Percentiles rank a stretch among this genome's conserved stretches.
phyloP scores from a whole-genome alignment of 2,329 filamentous ascomycete genomes.

The Penicillium brevicompactum region DNA sequence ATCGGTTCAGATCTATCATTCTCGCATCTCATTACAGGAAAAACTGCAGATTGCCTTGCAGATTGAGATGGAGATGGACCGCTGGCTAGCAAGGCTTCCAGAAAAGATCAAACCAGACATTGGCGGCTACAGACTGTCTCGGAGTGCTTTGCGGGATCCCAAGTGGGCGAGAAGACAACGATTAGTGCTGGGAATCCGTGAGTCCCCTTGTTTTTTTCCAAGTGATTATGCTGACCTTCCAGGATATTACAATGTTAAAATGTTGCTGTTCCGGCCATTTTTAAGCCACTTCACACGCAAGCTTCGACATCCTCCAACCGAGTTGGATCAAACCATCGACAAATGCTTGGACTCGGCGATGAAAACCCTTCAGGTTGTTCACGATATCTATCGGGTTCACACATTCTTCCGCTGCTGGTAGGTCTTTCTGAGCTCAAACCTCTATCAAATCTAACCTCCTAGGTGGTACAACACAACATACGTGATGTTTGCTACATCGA shows the following conservation, averaged over 20 bases:
- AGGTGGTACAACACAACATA: constrained; percentile 50
- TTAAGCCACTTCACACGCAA: constrained; percentile 35
- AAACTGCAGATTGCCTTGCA: constrained; percentile 38
- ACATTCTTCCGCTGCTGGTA: constrained; percentile 48
- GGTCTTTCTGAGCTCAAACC: not conserved
- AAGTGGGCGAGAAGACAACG: constrained; percentile 42
- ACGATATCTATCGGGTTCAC: constrained; percentile 42
- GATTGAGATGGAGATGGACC: constrained; percentile 40
- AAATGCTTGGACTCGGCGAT: constrained; percentile 45
- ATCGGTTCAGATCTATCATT: constrained; percentile 45
- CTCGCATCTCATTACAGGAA: constrained; percentile 35
- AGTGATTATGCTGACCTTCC: not conserved
- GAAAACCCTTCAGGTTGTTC: constrained; percentile 43
- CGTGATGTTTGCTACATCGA: constrained; percentile 43
- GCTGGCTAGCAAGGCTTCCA: constrained; percentile 38
- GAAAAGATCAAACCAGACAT: constrained; percentile 35
- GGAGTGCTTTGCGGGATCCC: constrained; percentile 36
- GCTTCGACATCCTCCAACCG: constrained; percentile 27
- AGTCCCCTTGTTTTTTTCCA: constrained; percentile 8
- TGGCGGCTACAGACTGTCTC: constrained; percentile 20
- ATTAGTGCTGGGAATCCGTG: constrained; percentile 43
- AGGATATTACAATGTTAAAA: constrained; percentile 47
- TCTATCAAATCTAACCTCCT: not conserved
- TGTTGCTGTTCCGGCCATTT: constrained; percentile 42
- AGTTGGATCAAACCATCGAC: constrained; percentile 32